Evolutionary conservation across 257 asterid genomes (phyloP).

Genomic region (Petunia axillaris): DNA sequence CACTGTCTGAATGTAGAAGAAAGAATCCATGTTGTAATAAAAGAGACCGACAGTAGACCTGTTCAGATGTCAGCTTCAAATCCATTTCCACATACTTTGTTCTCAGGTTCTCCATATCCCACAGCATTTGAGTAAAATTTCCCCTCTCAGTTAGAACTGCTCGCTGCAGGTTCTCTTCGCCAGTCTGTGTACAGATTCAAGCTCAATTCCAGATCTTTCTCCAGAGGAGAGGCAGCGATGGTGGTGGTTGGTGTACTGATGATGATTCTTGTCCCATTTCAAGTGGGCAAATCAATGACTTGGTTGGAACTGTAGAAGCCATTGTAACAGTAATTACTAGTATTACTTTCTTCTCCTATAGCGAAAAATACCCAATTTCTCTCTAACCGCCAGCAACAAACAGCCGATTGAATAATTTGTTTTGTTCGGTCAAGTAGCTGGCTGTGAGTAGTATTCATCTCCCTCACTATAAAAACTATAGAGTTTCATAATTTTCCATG

Average conservation of each 20-base stretch:
- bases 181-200: slow-evolving; percentile 49
- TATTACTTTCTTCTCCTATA: no score
- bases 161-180: slow-evolving; percentile 64
- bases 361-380: no score
- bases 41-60: slow-evolving; percentile 46
- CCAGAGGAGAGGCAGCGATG: no score
- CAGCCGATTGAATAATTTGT: no score
- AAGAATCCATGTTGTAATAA: slow-evolving; percentile 16
- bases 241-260: no score
- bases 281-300: no score
- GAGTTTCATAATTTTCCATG: slow-evolving; percentile 60
- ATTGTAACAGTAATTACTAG: no score
- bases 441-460: neutral
- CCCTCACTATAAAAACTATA: no score
- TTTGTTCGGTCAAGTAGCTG: slow-evolving; percentile 3
- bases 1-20: neutral
- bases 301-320: no score
- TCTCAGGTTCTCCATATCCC: slow-evolving; percentile 74
- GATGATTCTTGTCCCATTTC: no score
- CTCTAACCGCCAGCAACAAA: no score
- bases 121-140: slow-evolving; percentile 57
- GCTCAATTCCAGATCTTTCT: slow-evolving; percentile 65
- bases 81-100: slow-evolving; percentile 59
- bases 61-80: slow-evolving; percentile 49
- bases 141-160: slow-evolving; percentile 55